Percentiles rank a stretch among this genome's conserved stretches.
Evolutionary conservation across 2,329 filamentous ascomycete species (phyloP).

Genomic region (Fusarium phyllophilum): DNA sequence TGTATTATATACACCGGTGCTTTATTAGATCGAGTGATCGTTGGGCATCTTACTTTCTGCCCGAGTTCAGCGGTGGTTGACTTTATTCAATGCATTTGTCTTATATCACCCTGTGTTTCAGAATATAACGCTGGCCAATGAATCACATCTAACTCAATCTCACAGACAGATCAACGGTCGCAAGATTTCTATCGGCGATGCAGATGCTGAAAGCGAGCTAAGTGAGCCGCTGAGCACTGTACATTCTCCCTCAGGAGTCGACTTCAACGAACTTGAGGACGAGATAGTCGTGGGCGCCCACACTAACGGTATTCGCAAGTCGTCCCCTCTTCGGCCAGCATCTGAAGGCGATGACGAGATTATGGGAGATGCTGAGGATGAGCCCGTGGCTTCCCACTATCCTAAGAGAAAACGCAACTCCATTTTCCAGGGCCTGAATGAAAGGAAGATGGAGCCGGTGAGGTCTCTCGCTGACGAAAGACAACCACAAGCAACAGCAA

Average conservation of each 20-base stretch:
- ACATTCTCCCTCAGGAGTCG: constrained; percentile 52
- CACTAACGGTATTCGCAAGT: constrained; percentile 51
- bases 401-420: constrained; percentile 67
- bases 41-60: not conserved
- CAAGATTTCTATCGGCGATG: constrained; percentile 50
- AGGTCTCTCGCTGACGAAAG: constrained; percentile 48
- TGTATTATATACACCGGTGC: not conserved
- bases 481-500: constrained; percentile 27
- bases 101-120: not conserved
- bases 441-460: constrained; percentile 57
- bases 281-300: constrained; percentile 64
- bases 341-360: constrained; percentile 55
- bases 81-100: not conserved
- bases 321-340: constrained; percentile 47
- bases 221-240: constrained; percentile 53
- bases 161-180: constrained; percentile 45
- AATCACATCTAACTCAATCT: constrained; percentile 37
- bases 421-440: constrained; percentile 60
- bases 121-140: not conserved
- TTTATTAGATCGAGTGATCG: not conserved
- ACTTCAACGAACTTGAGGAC: constrained; percentile 57
- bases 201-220: constrained; percentile 56
- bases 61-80: not conserved
- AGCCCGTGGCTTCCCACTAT: constrained; percentile 53
- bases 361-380: constrained; percentile 56